Evolutionary conservation across 2,329 filamentous ascomycete species (phyloP).

Genomic region (Neonectria punicea): DNA sequence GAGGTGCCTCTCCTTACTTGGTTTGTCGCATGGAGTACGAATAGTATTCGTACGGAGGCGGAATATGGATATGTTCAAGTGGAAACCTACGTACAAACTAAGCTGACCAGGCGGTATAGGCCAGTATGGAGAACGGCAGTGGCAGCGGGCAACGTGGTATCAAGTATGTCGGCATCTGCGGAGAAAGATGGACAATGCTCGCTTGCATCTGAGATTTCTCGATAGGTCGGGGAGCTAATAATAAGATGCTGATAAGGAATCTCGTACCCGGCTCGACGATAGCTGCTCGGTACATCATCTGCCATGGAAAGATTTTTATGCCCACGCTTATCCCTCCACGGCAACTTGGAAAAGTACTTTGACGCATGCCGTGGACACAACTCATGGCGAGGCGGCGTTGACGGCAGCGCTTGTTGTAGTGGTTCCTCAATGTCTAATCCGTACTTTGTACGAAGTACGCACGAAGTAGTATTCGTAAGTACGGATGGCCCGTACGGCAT

Average conservation of each 20-base stretch:
- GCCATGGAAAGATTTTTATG: neutral
- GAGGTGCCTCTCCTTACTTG: constrained; percentile 3
- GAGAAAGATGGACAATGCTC: constrained; percentile 1
- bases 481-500: neutral
- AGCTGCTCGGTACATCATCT: neutral
- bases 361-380: constrained; percentile 7
- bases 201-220: neutral
- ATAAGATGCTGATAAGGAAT: neutral
- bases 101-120: neutral
- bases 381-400: neutral
- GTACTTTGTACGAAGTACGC: neutral
- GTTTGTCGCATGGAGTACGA: neutral
- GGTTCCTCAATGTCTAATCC: neutral
- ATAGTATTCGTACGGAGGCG: neutral
- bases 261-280: neutral
- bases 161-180: neutral
- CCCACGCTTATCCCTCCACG: constrained; percentile 12
- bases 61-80: neutral
- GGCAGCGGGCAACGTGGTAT: neutral
- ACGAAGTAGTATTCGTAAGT: neutral
- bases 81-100: neutral
- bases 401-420: neutral
- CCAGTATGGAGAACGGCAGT: neutral
- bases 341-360: neutral
- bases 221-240: neutral